Evolutionary conservation across 768 basidiomycete genomes (phyloP).

Genomic region (Gymnopilus junonius): DNA sequence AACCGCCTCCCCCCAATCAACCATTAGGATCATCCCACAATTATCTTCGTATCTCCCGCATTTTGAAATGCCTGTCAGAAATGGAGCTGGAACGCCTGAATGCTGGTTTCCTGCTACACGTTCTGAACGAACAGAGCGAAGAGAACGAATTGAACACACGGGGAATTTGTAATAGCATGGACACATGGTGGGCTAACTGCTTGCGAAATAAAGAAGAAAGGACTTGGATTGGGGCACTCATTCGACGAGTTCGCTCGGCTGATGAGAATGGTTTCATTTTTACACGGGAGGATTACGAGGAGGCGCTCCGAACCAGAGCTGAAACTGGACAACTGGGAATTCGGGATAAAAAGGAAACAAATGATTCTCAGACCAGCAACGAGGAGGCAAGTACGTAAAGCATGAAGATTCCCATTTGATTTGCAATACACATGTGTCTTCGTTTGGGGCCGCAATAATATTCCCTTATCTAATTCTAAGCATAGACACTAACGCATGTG

Average conservation of each 20-base stretch:
- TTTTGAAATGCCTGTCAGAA: conserved; percentile 76
- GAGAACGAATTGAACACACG: conserved; percentile 51
- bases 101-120: conserved; percentile 69
- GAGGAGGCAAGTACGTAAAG: conserved; percentile 15
- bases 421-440: conserved; percentile 17
- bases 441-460: not conserved
- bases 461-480: conserved; percentile 17
- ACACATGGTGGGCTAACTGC: conserved; percentile 80
- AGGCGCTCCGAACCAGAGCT: conserved; percentile 45
- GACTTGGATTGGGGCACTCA: conserved; percentile 53
- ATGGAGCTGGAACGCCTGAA: conserved; percentile 67
- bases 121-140: conserved; percentile 73
- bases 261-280: conserved; percentile 47
- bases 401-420: conserved; percentile 10
- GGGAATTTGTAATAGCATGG: conserved; percentile 65
- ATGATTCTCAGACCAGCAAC: conserved; percentile 13
- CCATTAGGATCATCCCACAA: conserved; percentile 68
- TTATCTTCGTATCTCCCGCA: conserved; percentile 76
- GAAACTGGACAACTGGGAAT: conserved; percentile 38
- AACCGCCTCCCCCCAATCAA: conserved; percentile 14
- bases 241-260: conserved; percentile 51
- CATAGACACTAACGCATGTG: conserved; percentile 8
- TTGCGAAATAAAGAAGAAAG: conserved; percentile 65
- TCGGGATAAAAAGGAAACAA: conserved; percentile 12
- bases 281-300: conserved; percentile 61